Conservation (phyloP, 257 asterid genomes). For the Cinchona pubescens region DNA sequence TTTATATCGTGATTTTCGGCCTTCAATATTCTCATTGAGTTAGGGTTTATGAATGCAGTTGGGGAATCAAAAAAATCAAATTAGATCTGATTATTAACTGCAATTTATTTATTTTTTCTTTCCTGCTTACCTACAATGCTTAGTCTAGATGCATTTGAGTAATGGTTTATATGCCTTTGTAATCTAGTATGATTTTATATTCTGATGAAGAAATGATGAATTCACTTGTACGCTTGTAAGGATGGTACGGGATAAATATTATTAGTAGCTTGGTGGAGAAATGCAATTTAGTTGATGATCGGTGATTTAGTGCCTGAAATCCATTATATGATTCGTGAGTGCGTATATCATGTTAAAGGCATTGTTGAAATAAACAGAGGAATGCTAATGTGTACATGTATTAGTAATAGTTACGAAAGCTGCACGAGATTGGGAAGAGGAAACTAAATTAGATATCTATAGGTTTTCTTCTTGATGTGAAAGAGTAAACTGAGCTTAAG, state of each 20-base stretch:
- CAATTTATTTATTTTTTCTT: no score
- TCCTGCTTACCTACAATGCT: neutral
- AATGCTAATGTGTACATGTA: neutral
- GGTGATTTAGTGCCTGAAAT: neutral
- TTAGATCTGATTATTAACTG: slow-evolving; percentile 18
- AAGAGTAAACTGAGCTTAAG: neutral
- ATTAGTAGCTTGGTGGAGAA: neutral
- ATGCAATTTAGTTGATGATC: slow-evolving; percentile 7
- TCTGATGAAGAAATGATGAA: neutral
- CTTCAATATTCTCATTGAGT: neutral
- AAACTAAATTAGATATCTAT: neutral
- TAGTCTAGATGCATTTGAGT: neutral
- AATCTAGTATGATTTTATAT: neutral
- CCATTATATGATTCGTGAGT: neutral
- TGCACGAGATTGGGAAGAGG: neutral
- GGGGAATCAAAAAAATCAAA: neutral
- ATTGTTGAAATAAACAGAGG: neutral
- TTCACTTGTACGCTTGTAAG: neutral
- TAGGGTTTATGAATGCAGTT: slow-evolving; percentile 12
- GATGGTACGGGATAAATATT: neutral
- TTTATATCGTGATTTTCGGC: neutral
- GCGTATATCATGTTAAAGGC: neutral
- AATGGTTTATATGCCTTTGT: neutral
- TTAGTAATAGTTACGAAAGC: neutral
- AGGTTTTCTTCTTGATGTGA: no score